Evolutionary conservation across 768 basidiomycete genomes (phyloP).

Genomic region (Basidioascus undulatus): DNA sequence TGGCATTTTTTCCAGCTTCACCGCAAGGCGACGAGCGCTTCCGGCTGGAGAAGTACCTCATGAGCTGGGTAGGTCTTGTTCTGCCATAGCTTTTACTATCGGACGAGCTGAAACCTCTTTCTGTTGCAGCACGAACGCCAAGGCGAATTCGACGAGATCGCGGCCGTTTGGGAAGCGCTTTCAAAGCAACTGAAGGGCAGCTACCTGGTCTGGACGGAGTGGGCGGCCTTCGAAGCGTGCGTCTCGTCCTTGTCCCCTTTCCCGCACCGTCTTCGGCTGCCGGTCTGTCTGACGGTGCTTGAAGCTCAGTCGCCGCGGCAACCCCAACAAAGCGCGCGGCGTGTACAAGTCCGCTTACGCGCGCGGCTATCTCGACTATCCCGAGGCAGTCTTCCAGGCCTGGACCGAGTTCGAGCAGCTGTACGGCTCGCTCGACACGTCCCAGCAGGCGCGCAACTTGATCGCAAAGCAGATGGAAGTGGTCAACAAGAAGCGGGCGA

Average conservation of each 20-base stretch:
- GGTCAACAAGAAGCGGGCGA: slow-evolving; percentile 36
- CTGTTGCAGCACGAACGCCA: slow-evolving; percentile 11
- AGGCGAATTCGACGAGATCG: slow-evolving; percentile 11
- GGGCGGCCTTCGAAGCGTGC: slow-evolving; percentile 31
- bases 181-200: slow-evolving; percentile 41
- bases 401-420: slow-evolving; percentile 73
- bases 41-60: slow-evolving; percentile 60
- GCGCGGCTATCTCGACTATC: slow-evolving; percentile 64
- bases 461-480: slow-evolving; percentile 33
- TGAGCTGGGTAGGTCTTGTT: slow-evolving; percentile 35
- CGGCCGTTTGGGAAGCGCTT: slow-evolving; percentile 22
- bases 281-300: not conserved
- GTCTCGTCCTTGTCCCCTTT: slow-evolving; percentile 6
- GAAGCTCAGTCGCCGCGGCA: slow-evolving; percentile 14
- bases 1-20: not conserved
- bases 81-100: not conserved
- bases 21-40: slow-evolving; percentile 46
- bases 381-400: slow-evolving; percentile 77
- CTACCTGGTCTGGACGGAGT: slow-evolving; percentile 50
- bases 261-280: not conserved
- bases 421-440: slow-evolving; percentile 46
- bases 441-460: no score
- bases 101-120: not conserved
- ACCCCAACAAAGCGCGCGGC: slow-evolving; percentile 32
- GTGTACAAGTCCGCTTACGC: slow-evolving; percentile 31